phyloP scores from a whole-genome alignment of 2,329 filamentous ascomycete genomes.

The Cordyceps fumosorosea region DNA sequence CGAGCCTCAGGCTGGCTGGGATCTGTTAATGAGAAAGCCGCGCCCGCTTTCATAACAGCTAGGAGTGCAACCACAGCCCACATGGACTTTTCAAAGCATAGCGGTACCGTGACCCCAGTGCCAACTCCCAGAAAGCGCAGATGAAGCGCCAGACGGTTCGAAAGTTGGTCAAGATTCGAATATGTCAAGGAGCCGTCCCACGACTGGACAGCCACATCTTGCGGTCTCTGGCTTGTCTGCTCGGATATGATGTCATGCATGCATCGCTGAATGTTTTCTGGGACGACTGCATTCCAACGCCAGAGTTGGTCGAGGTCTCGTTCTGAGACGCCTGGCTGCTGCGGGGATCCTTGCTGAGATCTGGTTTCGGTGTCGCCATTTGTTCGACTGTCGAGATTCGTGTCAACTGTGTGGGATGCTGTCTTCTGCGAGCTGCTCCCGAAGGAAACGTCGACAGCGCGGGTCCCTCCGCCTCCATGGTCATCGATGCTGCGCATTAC shows the following conservation, averaged over 20 bases:
- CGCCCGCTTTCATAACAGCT: slow-evolving; percentile 43
- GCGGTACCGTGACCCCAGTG: slow-evolving; percentile 36
- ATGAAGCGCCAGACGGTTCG: slow-evolving; percentile 34
- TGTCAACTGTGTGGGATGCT: slow-evolving; percentile 3
- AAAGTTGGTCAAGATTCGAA: slow-evolving; percentile 35
- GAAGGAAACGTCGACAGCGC: slow-evolving; percentile 12
- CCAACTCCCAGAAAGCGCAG: slow-evolving; percentile 31
- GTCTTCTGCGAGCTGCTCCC: slow-evolving; percentile 7
- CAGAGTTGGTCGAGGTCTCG: slow-evolving; percentile 39
- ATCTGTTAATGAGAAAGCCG: slow-evolving; percentile 40
- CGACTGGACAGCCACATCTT: slow-evolving; percentile 38
- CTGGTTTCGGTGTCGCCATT: not conserved
- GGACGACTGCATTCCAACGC: slow-evolving; percentile 38
- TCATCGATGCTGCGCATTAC: slow-evolving; percentile 20
- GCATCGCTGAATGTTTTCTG: slow-evolving; percentile 33
- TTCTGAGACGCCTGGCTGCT: slow-evolving; percentile 15
- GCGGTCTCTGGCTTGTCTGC: slow-evolving; percentile 29
- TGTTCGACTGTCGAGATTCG: not conserved
- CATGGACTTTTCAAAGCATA: slow-evolving; percentile 45
- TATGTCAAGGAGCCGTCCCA: slow-evolving; percentile 46
- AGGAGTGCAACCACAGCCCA: slow-evolving; percentile 40
- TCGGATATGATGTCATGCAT: slow-evolving; percentile 42
- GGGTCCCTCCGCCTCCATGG: slow-evolving; percentile 16
- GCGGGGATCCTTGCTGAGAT: not conserved
- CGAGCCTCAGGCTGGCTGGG: slow-evolving; percentile 40